phyloP scores from a whole-genome alignment of 2,329 filamentous ascomycete genomes.

The Cladophialophora exuberans region DNA sequence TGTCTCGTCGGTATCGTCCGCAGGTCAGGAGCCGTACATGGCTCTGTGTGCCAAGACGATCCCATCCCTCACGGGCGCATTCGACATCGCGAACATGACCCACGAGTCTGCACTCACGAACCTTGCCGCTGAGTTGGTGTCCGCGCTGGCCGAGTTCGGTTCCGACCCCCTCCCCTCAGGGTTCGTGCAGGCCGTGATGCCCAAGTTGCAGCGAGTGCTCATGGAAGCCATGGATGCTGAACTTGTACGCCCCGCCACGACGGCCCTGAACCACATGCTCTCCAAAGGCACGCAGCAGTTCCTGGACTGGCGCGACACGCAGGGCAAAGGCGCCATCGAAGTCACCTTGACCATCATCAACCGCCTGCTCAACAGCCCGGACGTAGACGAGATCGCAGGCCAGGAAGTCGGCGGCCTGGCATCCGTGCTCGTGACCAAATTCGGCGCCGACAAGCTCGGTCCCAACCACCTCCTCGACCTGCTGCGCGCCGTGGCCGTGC shows the following conservation, averaged over 20 bases:
- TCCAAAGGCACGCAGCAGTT: conserved; percentile 88
- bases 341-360: conserved; percentile 83
- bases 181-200: conserved; percentile 82
- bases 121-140: conserved; percentile 82
- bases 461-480: conserved; percentile 89
- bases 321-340: conserved; percentile 81
- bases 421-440: conserved; percentile 93
- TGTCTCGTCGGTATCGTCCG: conserved; percentile 55
- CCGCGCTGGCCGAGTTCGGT: conserved; percentile 78
- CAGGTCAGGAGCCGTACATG: conserved; percentile 69
- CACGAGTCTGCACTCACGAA: conserved; percentile 83
- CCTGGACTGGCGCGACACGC: conserved; percentile 80
- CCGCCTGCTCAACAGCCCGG: conserved; percentile 80
- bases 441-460: conserved; percentile 85
- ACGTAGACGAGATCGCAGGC: conserved; percentile 88
- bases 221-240: conserved; percentile 86
- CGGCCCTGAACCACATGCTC: conserved; percentile 86
- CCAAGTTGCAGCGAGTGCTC: conserved; percentile 81
- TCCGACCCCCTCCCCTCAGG: conserved; percentile 82
- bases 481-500: conserved; percentile 82
- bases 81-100: conserved; percentile 84
- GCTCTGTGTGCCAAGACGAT: conserved; percentile 83
- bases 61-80: conserved; percentile 83
- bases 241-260: conserved; percentile 81
- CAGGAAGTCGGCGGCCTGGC: conserved; percentile 95